phyloP scores from a whole-genome alignment of 305 asterid species.

The Solanum hybrid region DNA sequence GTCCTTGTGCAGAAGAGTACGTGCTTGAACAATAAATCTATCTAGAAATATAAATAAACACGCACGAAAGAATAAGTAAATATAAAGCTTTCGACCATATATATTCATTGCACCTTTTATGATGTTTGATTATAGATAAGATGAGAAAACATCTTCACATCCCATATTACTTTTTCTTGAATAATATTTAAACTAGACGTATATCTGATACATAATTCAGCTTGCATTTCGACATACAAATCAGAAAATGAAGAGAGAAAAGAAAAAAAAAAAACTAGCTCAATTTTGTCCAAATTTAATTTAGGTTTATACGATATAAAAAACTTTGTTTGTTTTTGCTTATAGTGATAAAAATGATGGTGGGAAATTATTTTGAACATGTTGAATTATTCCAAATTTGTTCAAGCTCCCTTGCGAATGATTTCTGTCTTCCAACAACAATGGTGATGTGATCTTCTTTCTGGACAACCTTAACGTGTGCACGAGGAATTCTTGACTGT shows the following conservation, averaged over 20 bases:
- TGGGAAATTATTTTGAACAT: neutral
- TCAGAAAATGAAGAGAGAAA: neutral
- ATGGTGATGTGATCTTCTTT: constrained; percentile 84
- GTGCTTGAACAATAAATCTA: neutral
- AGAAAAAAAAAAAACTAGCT: neutral
- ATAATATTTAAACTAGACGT: neutral
- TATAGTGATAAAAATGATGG: neutral
- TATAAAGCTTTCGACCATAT: neutral
- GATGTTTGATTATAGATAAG: neutral
- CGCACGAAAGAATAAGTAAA: neutral
- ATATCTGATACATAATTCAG: neutral
- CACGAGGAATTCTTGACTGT: constrained; percentile 60
- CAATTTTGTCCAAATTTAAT: neutral
- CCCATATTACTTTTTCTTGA: neutral
- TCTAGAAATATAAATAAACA: neutral
- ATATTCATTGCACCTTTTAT: neutral
- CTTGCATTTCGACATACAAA: neutral
- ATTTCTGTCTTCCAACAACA: constrained; percentile 78
- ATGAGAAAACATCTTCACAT: neutral
- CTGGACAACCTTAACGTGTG: constrained; percentile 55
- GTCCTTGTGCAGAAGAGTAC: neutral
- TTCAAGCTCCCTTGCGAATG: constrained; percentile 83
- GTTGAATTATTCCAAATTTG: constrained; percentile 56
- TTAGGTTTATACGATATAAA: neutral
- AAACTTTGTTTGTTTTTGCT: neutral